Base-by-base conservation (phyloP, 192 early-diverging fungal genomes). In the Linderina pennispora region DNA sequence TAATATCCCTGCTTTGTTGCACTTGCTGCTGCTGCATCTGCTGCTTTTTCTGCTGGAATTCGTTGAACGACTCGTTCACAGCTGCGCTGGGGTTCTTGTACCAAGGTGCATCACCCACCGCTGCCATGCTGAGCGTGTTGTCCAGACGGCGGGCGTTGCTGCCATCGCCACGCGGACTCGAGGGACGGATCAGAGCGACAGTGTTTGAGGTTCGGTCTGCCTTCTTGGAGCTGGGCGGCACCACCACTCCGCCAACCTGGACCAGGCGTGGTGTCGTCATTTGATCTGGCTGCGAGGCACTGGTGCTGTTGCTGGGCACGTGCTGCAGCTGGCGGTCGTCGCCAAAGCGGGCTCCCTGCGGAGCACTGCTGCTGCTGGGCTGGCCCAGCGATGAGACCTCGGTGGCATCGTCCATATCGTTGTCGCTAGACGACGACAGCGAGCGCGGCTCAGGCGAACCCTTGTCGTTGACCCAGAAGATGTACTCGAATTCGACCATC, bases 401-500 rank as follows among this genome's bases (percentile, higher is more conserved):
- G 40, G 44, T 50, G 15, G 42, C 44, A 14, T 35, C 37, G 4
- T 24, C 41, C 17, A 43, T 34, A 23, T 45, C 36, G 48, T 70
- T 58, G 15, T 63, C 42, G 28, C 28, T 35, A 19, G 36, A 36
- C 20, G 40, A 22, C 5, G 54, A 47, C 23, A 55, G 45, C 40
- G 37, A 40, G 14, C 53, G 44, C 2, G 77, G 80, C 48, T 75
- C 75, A 3, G 79, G 77, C 14, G 54, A 62, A 4, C 85, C 80
- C 3, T 78, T 73, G 42, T 80, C 79, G 45, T 84, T 76, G 5
- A 84, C 85, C 72, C 81, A 84, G 45, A 89, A 89, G 52, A 89
- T 83, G 46, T 86, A 81, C 43, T 85, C 84, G 50, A 89, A 98
- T 47, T 94, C 93, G 6, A 85, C 80, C 78, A 97, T 80, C 59